Percentiles rank a stretch among this genome's conserved stretches.
Conservation (phyloP, 2,329 filamentous ascomycete species). For the Talaromyces sp. region DNA sequence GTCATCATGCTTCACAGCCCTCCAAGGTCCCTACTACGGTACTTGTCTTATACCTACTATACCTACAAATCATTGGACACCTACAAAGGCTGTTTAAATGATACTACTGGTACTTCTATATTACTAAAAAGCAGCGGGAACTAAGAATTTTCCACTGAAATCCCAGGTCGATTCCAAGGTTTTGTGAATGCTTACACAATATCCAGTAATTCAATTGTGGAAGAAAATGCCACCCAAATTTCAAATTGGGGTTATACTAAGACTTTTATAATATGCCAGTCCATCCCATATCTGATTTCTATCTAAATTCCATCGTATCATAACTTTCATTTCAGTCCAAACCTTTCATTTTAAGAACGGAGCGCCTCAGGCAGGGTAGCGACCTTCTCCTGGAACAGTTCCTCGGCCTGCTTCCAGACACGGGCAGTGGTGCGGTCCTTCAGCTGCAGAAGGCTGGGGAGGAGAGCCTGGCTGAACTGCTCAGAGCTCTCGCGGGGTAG, state of each 20-base stretch:
- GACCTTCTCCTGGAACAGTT: constrained; percentile 82
- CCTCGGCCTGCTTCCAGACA: constrained; percentile 85
- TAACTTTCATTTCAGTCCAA: constrained; percentile 9
- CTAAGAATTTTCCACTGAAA: too few relatives aligned
- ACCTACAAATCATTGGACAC: too few relatives aligned
- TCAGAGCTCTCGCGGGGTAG: constrained; percentile 86
- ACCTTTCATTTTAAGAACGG: constrained; percentile 14
- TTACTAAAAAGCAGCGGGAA: too few relatives aligned
- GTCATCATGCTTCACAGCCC: too few relatives aligned
- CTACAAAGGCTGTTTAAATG: too few relatives aligned
- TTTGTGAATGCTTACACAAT: not conserved
- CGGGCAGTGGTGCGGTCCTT: constrained; percentile 70
- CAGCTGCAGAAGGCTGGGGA: constrained; percentile 75
- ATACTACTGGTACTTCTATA: too few relatives aligned
- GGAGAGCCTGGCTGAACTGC: constrained; percentile 75
- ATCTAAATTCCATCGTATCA: constrained; percentile 21
- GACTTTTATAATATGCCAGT: constrained; percentile 20
- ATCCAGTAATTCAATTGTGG: not conserved
- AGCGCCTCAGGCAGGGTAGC: constrained; percentile 60
- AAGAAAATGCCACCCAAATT: constrained; percentile 5
- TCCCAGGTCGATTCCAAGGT: too few relatives aligned
- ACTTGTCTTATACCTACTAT: too few relatives aligned
- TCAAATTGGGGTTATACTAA: constrained; percentile 6
- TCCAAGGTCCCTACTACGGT: too few relatives aligned
- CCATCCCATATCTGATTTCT: constrained; percentile 13